A percentile compares a stretch with the other conserved stretches of the same genome.
Evolutionary conservation across 305 asterid genomes (phyloP).

Genomic region (Fraxinus floribunda): DNA sequence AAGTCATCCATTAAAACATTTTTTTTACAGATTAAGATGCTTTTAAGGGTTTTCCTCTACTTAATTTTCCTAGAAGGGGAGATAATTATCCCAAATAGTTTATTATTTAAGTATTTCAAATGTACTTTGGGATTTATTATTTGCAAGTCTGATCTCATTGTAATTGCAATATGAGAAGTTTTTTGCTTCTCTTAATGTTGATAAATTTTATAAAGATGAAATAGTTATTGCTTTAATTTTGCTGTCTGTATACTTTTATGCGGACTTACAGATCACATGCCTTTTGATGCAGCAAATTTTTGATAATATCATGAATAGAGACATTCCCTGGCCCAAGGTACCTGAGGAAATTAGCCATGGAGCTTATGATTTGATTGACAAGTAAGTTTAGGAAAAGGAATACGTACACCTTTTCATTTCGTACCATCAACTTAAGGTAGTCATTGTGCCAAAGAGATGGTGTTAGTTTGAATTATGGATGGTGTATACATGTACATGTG

Average conservation of each 20-base stretch:
- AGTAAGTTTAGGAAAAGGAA: conserved; percentile 45
- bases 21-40: not conserved
- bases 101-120: not conserved
- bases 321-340: conserved; percentile 90
- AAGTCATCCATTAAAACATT: not conserved
- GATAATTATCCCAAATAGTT: not conserved
- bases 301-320: conserved; percentile 85
- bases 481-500: not conserved
- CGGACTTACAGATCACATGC: conserved; percentile 18
- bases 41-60: conserved; percentile 1
- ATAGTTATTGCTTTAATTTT: conserved; percentile 18
- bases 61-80: not conserved
- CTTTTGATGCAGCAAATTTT: conserved; percentile 76
- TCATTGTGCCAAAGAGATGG: not conserved
- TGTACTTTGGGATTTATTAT: not conserved
- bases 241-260: conserved; percentile 4
- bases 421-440: conserved; percentile 13
- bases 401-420: conserved; percentile 7
- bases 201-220: not conserved
- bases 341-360: conserved; percentile 85
- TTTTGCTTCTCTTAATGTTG: not conserved
- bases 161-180: conserved; percentile 1
- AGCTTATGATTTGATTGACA: conserved; percentile 80
- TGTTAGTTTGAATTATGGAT: not conserved
- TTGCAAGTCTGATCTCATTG: not conserved